These are phyloP conservation scores for Cadophora luteo-olivacea DNA, from an alignment of 2,329 filamentous ascomycete species.

Conservation along the genomic window DNA sequence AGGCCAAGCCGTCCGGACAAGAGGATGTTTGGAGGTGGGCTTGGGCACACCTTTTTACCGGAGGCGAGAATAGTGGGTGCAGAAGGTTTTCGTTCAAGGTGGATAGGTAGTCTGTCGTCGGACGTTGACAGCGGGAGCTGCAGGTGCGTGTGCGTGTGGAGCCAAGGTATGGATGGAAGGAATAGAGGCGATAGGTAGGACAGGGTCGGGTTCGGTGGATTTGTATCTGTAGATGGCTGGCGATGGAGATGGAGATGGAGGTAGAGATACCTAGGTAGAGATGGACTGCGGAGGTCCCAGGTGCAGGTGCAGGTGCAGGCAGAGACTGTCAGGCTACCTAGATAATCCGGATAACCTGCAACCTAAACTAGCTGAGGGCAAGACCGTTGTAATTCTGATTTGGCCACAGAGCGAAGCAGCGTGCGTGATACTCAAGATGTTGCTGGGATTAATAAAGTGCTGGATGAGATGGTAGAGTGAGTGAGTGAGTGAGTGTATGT, in stretches of 20 bases:
- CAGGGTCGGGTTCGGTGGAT: neutral
- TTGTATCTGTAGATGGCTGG: too few species aligned
- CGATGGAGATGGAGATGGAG: neutral
- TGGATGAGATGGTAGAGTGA: too few species aligned
- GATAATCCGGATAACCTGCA: too few species aligned
- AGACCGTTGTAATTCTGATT: too few species aligned
- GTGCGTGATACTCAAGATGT: too few species aligned
- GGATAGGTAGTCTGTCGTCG: neutral
- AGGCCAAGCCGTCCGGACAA: slow-evolving; percentile 19
- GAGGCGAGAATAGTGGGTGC: slow-evolving; percentile 6
- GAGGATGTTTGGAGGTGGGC: slow-evolving; percentile 21
- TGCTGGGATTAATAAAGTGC: too few species aligned
- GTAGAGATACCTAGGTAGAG: too few species aligned
- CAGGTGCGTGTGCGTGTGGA: slow-evolving; percentile 10
- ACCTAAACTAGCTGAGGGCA: too few species aligned
- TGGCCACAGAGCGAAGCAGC: too few species aligned
- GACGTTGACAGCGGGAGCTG: slow-evolving; percentile 19
- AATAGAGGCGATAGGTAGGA: neutral
- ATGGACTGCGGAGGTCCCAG: neutral
- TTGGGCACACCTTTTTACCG: slow-evolving; percentile 17
- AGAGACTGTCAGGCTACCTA: too few species aligned
- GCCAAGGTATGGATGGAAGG: slow-evolving; percentile 14
- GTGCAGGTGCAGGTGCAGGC: too few species aligned
- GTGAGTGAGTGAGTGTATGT: too few species aligned
- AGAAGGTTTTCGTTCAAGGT: neutral